Conservation (phyloP, 805 yeast species). For the Phaffomyces thermotolerans region DNA sequence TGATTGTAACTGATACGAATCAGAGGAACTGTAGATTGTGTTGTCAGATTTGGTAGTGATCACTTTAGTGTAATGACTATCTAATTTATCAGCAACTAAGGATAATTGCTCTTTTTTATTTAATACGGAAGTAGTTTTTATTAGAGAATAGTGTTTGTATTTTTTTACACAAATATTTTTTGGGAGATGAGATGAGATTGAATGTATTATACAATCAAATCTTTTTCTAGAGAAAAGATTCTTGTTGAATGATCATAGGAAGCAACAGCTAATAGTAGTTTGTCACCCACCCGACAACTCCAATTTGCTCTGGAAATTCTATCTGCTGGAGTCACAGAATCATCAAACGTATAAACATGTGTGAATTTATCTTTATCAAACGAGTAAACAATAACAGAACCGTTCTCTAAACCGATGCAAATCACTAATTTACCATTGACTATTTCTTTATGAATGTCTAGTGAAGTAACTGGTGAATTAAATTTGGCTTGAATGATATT, state of each 20-base stretch:
- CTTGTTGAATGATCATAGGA: conserved; percentile 57
- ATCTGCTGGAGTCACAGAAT: conserved; percentile 47
- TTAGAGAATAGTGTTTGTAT: too few species aligned
- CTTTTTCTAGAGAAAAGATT: conserved; percentile 25
- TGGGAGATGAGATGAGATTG: neutral
- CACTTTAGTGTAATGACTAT: too few species aligned
- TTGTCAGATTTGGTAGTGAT: too few species aligned
- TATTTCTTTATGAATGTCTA: conserved; percentile 38
- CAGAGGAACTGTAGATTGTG: too few species aligned
- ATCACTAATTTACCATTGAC: conserved; percentile 30
- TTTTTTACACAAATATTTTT: too few species aligned
- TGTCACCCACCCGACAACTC: conserved; percentile 27
- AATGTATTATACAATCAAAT: neutral
- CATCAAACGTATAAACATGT: conserved; percentile 29
- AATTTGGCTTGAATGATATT: conserved; percentile 38
- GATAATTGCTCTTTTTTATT: too few species aligned
- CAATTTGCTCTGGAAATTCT: conserved; percentile 58
- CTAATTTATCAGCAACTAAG: too few species aligned
- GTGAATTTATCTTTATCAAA: conserved; percentile 27
- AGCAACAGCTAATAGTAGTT: conserved; percentile 46
- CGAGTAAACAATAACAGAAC: conserved; percentile 42
- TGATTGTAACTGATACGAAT: too few species aligned
- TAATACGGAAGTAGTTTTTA: too few species aligned
- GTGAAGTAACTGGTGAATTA: conserved; percentile 56
- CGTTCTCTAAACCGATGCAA: conserved; percentile 68